Percentiles rank a stretch among this genome's conserved stretches.
Conservation (phyloP, 495 filamentous ascomycete species). For the Margaritispora aquatica region DNA sequence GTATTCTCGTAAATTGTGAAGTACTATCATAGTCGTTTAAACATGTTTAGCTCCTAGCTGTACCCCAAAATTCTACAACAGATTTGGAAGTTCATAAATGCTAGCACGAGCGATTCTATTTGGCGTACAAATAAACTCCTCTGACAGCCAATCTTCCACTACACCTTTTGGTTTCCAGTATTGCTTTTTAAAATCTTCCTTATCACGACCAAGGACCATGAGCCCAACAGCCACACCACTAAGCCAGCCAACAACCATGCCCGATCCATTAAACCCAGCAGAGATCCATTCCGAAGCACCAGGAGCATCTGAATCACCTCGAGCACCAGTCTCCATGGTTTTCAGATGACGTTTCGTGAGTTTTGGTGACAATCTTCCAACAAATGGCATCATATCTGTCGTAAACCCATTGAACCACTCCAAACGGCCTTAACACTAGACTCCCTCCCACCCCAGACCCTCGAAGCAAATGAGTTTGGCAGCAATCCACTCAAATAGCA, state of each 20-base stretch:
- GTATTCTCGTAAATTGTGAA: too few species aligned
- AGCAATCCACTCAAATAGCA: background rate
- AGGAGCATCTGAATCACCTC: background rate
- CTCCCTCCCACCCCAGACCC: background rate
- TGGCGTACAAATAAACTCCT: background rate
- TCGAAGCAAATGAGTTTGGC: background rate
- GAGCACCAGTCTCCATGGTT: too few species aligned
- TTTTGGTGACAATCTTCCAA: slow-evolving; percentile 32
- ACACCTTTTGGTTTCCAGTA: background rate
- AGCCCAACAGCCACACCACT: slow-evolving; percentile 36
- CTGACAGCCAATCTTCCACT: background rate
- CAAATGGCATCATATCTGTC: slow-evolving; percentile 38
- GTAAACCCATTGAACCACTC: slow-evolving; percentile 43
- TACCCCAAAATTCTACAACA: background rate
- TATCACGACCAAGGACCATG: slow-evolving; percentile 5
- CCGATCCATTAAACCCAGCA: slow-evolving; percentile 40
- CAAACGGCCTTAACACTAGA: slow-evolving; percentile 25
- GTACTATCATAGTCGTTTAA: too few species aligned
- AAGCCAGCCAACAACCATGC: slow-evolving; percentile 44
- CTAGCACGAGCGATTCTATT: background rate
- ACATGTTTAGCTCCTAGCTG: background rate
- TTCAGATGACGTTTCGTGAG: slow-evolving; percentile 22
- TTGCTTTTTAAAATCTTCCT: background rate
- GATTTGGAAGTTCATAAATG: background rate
- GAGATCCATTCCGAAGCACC: slow-evolving; percentile 36